These are phyloP conservation scores for Candida pini DNA, from an alignment of 805 yeast genomes.

Conservation along the genomic window DNA sequence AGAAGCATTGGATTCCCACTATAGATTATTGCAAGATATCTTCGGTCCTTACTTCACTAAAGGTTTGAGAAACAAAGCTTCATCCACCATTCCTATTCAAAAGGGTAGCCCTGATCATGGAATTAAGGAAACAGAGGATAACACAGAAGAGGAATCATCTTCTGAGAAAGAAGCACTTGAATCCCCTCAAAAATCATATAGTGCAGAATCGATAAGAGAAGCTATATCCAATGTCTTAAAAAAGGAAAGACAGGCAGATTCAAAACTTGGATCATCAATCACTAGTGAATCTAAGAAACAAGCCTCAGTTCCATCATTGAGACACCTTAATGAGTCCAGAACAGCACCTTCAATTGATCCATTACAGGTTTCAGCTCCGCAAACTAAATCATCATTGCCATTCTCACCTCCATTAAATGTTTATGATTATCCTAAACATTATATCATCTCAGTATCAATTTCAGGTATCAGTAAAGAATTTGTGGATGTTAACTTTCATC, in stretches of 20 bases:
- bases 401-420: conserved; percentile 56
- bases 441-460: conserved; percentile 44
- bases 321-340: conserved; percentile 12
- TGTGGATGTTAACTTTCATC: conserved; percentile 54
- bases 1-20: conserved; percentile 4
- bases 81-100: conserved; percentile 1
- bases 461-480: conserved; percentile 55
- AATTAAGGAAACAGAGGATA: background rate
- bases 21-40: conserved; percentile 10
- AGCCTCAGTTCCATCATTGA: conserved; percentile 13
- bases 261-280: background rate
- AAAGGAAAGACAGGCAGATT: conserved; percentile 1
- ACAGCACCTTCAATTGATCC: conserved; percentile 28
- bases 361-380: conserved; percentile 41
- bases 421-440: conserved; percentile 43
- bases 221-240: conserved; percentile 1
- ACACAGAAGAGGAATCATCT: background rate
- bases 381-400: conserved; percentile 35
- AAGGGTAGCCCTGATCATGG: background rate
- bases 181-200: too few relatives aligned
- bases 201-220: background rate
- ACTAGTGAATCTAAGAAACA: conserved; percentile 7
- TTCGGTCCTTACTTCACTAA: conserved; percentile 15
- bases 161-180: background rate
- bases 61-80: conserved; percentile 5